Base-by-base conservation (phyloP, 495 filamentous ascomycete genomes). In the Aspergillus wentii region DNA sequence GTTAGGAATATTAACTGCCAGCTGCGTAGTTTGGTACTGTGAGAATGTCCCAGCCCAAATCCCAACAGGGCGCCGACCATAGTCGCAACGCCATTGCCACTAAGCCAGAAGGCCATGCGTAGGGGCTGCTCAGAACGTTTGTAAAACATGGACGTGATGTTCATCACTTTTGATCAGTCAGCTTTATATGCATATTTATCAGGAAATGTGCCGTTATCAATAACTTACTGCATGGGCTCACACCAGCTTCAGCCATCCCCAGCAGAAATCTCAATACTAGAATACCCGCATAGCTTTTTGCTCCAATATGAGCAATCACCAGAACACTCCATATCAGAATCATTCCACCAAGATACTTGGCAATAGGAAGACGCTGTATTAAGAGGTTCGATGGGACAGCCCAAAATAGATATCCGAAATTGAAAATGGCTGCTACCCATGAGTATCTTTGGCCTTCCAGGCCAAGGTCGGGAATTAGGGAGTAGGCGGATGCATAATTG, bases 81-180 rank as follows among this genome's bases (percentile, higher is more conserved):
- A 8, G 69, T 64, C 26, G 76, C 71, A 33, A 68, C 71, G 9
- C 76, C 77, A 44, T 80, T 80, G 59, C 74, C 76, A 60, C 75
- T 78, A 19, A 68, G 67, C 78, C 82, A 86, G 52, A 80, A 73
- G 1, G 75, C 73, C 27, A 82, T 79, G 3, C 75, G 70, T 0
- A 72, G 54, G 1, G 78, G 71, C 52, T 85, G 82, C 42, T 86
- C 80, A 29, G 75, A 68, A 15, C 80, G 79, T 30, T 69, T 76
- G 52, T 82, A 86, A 72, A 82, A 84, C 73, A 83, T 83, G 9
- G 78, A 71, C 0, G 77, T 80, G 10, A 86, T 63, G 20, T 80
- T 63, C 42, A 63, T 57, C 53, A 64, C 57, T 61, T 21, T 14
- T n/a, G n/a, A 16, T 31, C 8, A 15, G n/a, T 44, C 38, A 45